Base-by-base conservation (phyloP, 148 eudicot species). In the Nepenthes gracilis region DNA sequence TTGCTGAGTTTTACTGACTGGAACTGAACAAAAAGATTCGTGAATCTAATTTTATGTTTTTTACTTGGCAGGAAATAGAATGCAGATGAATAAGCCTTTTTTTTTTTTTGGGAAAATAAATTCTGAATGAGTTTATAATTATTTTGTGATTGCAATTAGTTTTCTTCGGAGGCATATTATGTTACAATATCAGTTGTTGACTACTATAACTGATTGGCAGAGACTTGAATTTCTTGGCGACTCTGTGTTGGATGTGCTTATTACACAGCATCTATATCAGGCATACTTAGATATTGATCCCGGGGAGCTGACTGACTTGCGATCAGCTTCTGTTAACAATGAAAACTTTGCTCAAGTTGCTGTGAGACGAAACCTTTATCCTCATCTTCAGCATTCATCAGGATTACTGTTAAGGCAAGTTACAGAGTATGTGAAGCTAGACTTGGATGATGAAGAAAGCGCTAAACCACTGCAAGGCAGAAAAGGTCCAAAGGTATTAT, bases 181-280 rank as follows among this genome's bases (percentile, higher is more conserved):
- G 11, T 11, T n/a, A 49, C 11, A n/a, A 2, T 49, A n/a, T 49
- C 10, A 55, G 35, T 5, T 7, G 10, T 35, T 35, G 36, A 55
- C 36, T 32, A 32, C 6, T 5, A 33, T 54, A n/a, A 33, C 36
- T 55, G 11, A 63, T 10, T 70, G 40, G 32, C 74, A 93, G 89
- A 84, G 99, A 78, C 88, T 93, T 38, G 99, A 93, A 65, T 93
- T 88, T 79, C 87, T 93, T 9, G 99, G 99, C 12, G 99, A 93
- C 61, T 81, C 99, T 8, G 96, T 84, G 49, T 67, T 93, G 72
- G 99, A 93, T 70, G 58, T 93, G 67, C 84, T 93, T 55, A 75
- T 93, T 59, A 93, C 99, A 36, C 60, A 81, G 75, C 70, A 93
- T 72, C 77, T 88, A 64, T 93, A 80, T 69, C 73, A 81, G 65